These are phyloP conservation scores for Cadophora malorum DNA, from an alignment of 2,329 filamentous ascomycete species.

Conservation along the genomic window DNA sequence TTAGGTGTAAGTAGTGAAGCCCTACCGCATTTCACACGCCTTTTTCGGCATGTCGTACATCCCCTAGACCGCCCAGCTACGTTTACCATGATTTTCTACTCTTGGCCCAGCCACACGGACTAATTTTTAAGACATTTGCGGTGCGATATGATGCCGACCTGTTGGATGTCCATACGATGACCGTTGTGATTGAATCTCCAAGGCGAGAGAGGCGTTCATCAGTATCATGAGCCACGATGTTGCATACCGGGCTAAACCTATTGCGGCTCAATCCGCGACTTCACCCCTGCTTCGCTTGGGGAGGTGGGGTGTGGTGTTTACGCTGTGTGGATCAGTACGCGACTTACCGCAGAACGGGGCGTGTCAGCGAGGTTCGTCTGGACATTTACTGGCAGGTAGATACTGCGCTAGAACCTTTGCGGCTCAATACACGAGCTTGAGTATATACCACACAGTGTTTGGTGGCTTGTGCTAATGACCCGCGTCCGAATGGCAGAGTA, in stretches of 20 bases:
- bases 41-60: slow-evolving; percentile 43
- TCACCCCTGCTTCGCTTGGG: not conserved
- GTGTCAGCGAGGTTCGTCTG: not conserved
- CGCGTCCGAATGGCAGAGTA: not conserved
- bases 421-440: not conserved
- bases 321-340: not conserved
- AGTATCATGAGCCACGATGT: not conserved
- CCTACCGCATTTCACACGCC: slow-evolving; percentile 46
- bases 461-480: not conserved
- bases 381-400: no score
- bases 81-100: slow-evolving; percentile 42
- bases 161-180: not conserved
- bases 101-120: not conserved
- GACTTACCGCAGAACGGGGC: not conserved
- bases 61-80: slow-evolving; percentile 44
- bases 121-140: not conserved
- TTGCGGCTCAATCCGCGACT: slow-evolving; percentile 43
- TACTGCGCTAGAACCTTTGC: slow-evolving; percentile 6
- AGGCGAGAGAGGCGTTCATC: not conserved
- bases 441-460: not conserved
- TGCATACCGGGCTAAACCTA: slow-evolving; percentile 33
- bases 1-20: slow-evolving; percentile 6
- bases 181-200: not conserved
- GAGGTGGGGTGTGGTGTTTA: not conserved
- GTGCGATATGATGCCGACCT: not conserved